Evolutionary conservation across 352 stramenopile genomes (phyloP).

Genomic region (Pythium monospermum): DNA sequence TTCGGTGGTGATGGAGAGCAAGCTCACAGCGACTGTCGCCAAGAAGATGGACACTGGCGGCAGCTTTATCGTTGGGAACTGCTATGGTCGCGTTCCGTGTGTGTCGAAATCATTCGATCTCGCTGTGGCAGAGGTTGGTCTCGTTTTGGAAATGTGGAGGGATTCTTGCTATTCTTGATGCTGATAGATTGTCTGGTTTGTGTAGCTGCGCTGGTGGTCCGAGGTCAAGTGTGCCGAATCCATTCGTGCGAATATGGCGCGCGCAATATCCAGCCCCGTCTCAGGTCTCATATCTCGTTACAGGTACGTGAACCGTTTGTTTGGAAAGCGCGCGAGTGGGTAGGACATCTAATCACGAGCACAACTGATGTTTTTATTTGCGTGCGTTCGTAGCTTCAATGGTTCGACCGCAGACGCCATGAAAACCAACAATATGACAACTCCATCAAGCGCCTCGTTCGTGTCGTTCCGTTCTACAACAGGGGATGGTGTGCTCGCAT

Average conservation of each 20-base stretch:
- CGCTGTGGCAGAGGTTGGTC: slow-evolving; percentile 40
- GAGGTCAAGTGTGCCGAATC: slow-evolving; percentile 16
- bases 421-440: neutral
- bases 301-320: slow-evolving; percentile 16
- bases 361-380: slow-evolving; percentile 5
- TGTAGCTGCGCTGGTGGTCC: slow-evolving; percentile 26
- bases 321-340: too few species aligned
- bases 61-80: slow-evolving; percentile 39
- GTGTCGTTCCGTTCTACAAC: neutral
- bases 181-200: neutral
- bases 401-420: neutral
- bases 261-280: neutral
- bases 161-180: neutral
- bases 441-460: neutral
- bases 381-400: slow-evolving; percentile 21
- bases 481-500: neutral
- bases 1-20: slow-evolving; percentile 6
- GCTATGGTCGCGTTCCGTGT: slow-evolving; percentile 26
- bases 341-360: too few species aligned
- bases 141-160: neutral
- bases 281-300: slow-evolving; percentile 12
- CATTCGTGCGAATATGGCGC: slow-evolving; percentile 19
- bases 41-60: slow-evolving; percentile 13
- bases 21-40: neutral
- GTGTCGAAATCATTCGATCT: slow-evolving; percentile 36